A percentile compares a stretch with the other conserved stretches of the same genome.
Conservation (phyloP, 2,329 filamentous ascomycete species). For the Dactylella cylindrospora region DNA sequence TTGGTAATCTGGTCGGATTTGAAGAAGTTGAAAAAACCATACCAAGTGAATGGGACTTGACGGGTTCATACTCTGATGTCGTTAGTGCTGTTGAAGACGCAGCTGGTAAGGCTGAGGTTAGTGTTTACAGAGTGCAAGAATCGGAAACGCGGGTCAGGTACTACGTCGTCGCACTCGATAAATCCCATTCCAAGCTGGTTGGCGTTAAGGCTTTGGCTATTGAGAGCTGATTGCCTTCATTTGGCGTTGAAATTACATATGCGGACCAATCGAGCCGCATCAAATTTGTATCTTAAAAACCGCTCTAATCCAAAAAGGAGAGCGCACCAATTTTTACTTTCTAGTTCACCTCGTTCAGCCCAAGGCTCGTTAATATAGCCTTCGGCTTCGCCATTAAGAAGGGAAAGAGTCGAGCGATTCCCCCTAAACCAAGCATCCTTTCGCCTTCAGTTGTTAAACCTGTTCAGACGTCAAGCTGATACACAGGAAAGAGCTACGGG, state of each 20-base stretch:
- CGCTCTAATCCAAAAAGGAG: constrained; percentile 48
- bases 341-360: constrained; percentile 10
- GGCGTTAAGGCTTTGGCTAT: constrained; percentile 77
- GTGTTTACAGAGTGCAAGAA: constrained; percentile 39
- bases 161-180: constrained; percentile 70
- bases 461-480: constrained; percentile 7
- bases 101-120: constrained; percentile 31
- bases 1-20: constrained; percentile 67
- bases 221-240: constrained; percentile 60
- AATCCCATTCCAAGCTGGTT: constrained; percentile 64
- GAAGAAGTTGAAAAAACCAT: constrained; percentile 66
- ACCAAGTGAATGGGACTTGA: constrained; percentile 70
- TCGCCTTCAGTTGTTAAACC: constrained; percentile 10
- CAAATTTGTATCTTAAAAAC: constrained; percentile 33
- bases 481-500: constrained; percentile 1
- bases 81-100: constrained; percentile 60
- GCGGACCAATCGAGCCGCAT: constrained; percentile 17
- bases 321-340: constrained; percentile 14
- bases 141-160: constrained; percentile 62
- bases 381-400: constrained; percentile 8
- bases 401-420: constrained; percentile 20
- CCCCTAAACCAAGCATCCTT: constrained; percentile 1
- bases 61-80: constrained; percentile 68
- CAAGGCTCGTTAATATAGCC: constrained; percentile 5
- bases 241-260: constrained; percentile 1